phyloP scores from a whole-genome alignment of 306 rosid species.

The Arachis hypogaea region DNA sequence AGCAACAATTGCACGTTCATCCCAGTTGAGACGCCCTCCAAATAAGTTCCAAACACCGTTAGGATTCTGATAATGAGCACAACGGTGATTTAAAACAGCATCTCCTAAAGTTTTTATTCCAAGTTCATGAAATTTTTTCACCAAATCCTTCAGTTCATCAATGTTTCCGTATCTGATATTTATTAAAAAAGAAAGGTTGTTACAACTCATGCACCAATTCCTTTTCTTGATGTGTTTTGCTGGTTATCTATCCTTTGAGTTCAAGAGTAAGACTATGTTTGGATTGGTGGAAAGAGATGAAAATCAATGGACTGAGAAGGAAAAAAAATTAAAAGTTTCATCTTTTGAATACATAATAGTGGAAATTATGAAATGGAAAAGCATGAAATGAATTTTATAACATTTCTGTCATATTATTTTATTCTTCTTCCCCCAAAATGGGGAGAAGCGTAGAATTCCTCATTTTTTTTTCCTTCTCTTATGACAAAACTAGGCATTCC shows the following conservation, averaged over 20 bases:
- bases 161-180: conserved; percentile 73
- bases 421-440: too few species aligned
- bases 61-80: conserved; percentile 74
- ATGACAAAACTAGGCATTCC: conserved; percentile 5
- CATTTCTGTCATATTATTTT: too few species aligned
- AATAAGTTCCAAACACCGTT: conserved; percentile 89
- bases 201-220: conserved; percentile 27
- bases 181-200: conserved; percentile 15
- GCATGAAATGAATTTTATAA: too few species aligned
- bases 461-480: not conserved
- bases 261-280: too few species aligned
- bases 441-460: too few species aligned
- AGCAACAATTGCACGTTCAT: conserved; percentile 77
- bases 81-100: conserved; percentile 90
- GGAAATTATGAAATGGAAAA: too few species aligned
- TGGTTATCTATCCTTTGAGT: not conserved
- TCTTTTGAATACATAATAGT: too few species aligned
- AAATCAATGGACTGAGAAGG: too few species aligned
- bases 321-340: too few species aligned
- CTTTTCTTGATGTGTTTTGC: not conserved
- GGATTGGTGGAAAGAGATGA: too few species aligned
- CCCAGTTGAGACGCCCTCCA: conserved; percentile 90
- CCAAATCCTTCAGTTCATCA: conserved; percentile 75
- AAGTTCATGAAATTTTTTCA: conserved; percentile 63
- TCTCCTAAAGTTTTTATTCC: conserved; percentile 83